Evolutionary conservation across 1,139 yeast species (phyloP).

Genomic region (Saccharomyces uvarum): DNA sequence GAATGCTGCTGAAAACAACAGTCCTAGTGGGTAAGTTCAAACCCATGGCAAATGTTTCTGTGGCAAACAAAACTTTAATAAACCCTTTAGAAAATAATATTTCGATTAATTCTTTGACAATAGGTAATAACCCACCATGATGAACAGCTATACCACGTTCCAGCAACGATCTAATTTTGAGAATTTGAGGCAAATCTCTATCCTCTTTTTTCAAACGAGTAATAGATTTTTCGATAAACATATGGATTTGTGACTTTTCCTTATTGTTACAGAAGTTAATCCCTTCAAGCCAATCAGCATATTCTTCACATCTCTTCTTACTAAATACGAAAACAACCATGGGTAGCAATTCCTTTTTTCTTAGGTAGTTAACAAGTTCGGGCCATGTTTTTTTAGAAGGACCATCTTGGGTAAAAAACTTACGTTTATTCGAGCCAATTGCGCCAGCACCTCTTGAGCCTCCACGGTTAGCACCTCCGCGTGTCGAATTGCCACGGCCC

Average conservation of each 20-base stretch:
- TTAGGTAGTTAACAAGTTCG: conserved; percentile 64
- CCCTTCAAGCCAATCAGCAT: conserved; percentile 69
- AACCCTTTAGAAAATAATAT: conserved; percentile 79
- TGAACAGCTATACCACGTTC: conserved; percentile 94
- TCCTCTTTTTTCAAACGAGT: conserved; percentile 85
- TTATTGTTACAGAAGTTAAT: conserved; percentile 73
- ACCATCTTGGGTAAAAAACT: conserved; percentile 47
- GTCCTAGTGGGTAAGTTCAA: conserved; percentile 94
- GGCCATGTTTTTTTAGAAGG: conserved; percentile 79
- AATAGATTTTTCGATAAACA: conserved; percentile 86
- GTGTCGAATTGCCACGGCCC: conserved; percentile 28
- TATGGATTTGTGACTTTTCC: conserved; percentile 84
- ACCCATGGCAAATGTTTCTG: conserved; percentile 98
- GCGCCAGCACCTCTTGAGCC: conserved; percentile 37
- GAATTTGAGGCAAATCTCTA: conserved; percentile 83
- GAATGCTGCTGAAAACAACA: conserved; percentile 75
- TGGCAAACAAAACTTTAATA: conserved; percentile 87
- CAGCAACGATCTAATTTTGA: conserved; percentile 71
- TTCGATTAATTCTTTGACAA: conserved; percentile 91
- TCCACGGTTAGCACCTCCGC: conserved; percentile 33
- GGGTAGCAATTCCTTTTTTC: conserved; percentile 64
- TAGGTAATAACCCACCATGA: conserved; percentile 93
- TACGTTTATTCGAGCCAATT: conserved; percentile 32
- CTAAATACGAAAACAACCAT: conserved; percentile 92
- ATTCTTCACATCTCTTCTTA: conserved; percentile 86